A percentile compares a stretch with the other conserved stretches of the same genome.
Conservation (phyloP, 2,329 filamentous ascomycete species). For the Sclerotinia borealis region DNA sequence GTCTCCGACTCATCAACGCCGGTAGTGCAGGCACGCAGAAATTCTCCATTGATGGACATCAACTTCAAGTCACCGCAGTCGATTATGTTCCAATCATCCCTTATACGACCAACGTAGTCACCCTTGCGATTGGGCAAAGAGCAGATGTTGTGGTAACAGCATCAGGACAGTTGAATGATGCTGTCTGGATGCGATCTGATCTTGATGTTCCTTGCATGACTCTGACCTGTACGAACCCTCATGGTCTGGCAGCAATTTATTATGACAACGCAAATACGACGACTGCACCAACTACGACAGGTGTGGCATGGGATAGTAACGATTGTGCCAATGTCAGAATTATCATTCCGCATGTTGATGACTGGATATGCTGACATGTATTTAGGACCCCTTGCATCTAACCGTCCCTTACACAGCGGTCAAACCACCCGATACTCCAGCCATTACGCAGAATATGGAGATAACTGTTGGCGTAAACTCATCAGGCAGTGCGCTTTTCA, state of each 20-base stretch:
- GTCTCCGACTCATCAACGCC: conserved; percentile 41
- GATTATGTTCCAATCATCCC: conserved; percentile 53
- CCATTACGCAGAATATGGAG: conserved; percentile 9
- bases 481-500: conserved; percentile 5
- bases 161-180: conserved; percentile 39
- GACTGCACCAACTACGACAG: conserved; percentile 4
- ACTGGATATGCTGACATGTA: neutral
- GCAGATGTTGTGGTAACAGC: conserved; percentile 41
- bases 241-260: conserved; percentile 50
- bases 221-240: conserved; percentile 38
- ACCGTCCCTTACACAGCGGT: neutral
- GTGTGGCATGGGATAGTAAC: conserved; percentile 8
- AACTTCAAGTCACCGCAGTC: conserved; percentile 48
- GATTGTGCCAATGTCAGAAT: conserved; percentile 10
- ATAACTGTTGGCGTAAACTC: conserved; percentile 5
- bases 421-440: conserved; percentile 3
- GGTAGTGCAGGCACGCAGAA: conserved; percentile 32
- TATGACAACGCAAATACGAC: conserved; percentile 9
- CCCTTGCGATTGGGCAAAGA: conserved; percentile 45
- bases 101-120: conserved; percentile 42
- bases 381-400: conserved; percentile 6
- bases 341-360: neutral
- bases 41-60: conserved; percentile 50
- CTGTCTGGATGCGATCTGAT: conserved; percentile 56
- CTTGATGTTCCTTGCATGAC: conserved; percentile 41